phyloP scores from a whole-genome alignment of 129 eudicot species.

The Scalesia atractyloides region DNA sequence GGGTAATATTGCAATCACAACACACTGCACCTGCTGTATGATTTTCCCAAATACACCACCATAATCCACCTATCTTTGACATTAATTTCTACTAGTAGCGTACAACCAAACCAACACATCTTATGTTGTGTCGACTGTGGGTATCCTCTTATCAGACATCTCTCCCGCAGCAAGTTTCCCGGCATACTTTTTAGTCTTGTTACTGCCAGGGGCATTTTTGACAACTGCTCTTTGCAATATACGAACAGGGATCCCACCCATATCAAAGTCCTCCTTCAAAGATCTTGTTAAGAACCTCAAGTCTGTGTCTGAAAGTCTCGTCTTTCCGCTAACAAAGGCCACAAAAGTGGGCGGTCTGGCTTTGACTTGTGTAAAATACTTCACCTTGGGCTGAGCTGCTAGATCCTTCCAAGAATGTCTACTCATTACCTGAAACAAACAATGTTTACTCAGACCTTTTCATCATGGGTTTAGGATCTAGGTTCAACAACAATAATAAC shows the following conservation, averaged over 20 bases:
- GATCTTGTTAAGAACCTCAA: conserved; percentile 84
- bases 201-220: conserved; percentile 31
- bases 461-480: neutral
- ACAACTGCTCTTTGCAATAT: conserved; percentile 63
- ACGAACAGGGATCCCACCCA: conserved; percentile 92
- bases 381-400: conserved; percentile 82
- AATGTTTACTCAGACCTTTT: neutral
- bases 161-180: conserved; percentile 38
- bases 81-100: no score
- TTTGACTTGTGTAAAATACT: conserved; percentile 93
- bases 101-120: neutral
- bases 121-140: conserved; percentile 28
- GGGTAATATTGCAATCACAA: no score
- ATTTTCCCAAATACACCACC: no score
- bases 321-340: conserved; percentile 84
- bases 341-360: conserved; percentile 98
- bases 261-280: conserved; percentile 86
- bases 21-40: no score
- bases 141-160: conserved; percentile 63
- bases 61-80: no score
- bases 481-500: neutral
- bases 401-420: conserved; percentile 98
- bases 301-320: conserved; percentile 72
- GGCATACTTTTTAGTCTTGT: conserved; percentile 37
- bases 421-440: conserved; percentile 73